Evolutionary conservation across 257 asterid genomes (phyloP), one percentile per base, ranked within the genome.

Genomic region (Nicotiana paniculata): DNA sequence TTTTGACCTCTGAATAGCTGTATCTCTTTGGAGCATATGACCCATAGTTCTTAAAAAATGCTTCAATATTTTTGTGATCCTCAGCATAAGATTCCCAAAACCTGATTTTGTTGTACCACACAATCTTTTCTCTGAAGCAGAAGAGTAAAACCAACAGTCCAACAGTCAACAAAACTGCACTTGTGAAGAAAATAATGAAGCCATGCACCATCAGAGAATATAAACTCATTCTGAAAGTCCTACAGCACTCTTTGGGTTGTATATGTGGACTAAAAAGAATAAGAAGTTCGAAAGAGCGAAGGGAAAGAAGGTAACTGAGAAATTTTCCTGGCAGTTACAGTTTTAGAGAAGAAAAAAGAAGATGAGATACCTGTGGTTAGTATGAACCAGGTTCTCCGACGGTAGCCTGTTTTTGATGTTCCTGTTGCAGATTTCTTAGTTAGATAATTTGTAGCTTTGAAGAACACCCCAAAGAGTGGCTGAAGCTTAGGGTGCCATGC

Each of bases 1-100:
- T 81, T 81, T 58, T 85, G 26, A 87, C 53, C 82, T 76, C 81
- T 5, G 83, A 83, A 77, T 85, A 86, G 32, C 62, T 83, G 65
- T 77, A 86, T 65, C 87, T 58, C 77, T 2, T 67, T 13, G 77
- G 86, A 48, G 83, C 82, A 66, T 72, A 72, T 59, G 57, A 57
- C 9, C 85, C 83, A 1, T 43, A 7, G 68, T 30, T 17, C 33
- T 68, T 24, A 0, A 81, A 15, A 12, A 82, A 83, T 7, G 35
- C 13, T 3, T 82, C 66, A 26, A 37, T 17, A 51, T 61, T 46
- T 79, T 18, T 58, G 33, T 79, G 58, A 61, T 79, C 59, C 43
- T 35, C 58, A 79, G 43, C 15, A 9, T 33, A 1, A 0, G 74
- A 13, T 48, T 74, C 79, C 79, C 79, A 74, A 74, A 74, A 74